Conservation (phyloP, 345 rosid genomes). For the Physaria fendleri region DNA sequence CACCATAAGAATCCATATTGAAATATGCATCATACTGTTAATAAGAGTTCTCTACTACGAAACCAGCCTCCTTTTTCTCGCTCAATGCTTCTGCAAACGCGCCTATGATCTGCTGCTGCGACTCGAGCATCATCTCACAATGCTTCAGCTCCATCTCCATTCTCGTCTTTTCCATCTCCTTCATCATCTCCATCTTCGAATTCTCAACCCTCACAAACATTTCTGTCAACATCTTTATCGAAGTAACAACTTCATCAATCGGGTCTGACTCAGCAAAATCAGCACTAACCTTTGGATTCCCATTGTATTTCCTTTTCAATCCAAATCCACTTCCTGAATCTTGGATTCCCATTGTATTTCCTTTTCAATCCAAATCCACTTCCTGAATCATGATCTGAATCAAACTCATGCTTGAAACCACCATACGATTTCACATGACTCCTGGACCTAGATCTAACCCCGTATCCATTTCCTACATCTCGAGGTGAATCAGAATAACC, state of each 20-base stretch:
- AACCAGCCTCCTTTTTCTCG: conserved; percentile 34
- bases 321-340: conserved; percentile 33
- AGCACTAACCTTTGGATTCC: conserved; percentile 15
- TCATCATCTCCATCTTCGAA: conserved; percentile 71
- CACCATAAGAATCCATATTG: background rate
- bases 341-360: conserved; percentile 27
- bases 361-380: conserved; percentile 32
- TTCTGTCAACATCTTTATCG: conserved; percentile 45
- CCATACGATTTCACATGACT: conserved; percentile 31
- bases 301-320: conserved; percentile 32
- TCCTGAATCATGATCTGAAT: conserved; percentile 30
- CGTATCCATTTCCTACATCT: conserved; percentile 29
- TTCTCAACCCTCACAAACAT: conserved; percentile 57
- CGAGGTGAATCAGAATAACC: conserved; percentile 23
- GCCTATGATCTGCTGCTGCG: conserved; percentile 51
- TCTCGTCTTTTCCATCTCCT: conserved; percentile 56
- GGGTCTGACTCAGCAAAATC: conserved; percentile 42
- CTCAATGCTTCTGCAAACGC: conserved; percentile 34
- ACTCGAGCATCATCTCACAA: conserved; percentile 60
- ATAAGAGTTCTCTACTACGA: conserved; percentile 10
- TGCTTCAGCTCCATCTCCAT: conserved; percentile 70
- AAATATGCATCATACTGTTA: background rate
- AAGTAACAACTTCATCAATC: conserved; percentile 46
- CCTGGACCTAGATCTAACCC: conserved; percentile 33
- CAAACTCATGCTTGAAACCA: conserved; percentile 30